Base-by-base conservation (phyloP, 768 basidiomycete genomes). In the Imleria badia region DNA sequence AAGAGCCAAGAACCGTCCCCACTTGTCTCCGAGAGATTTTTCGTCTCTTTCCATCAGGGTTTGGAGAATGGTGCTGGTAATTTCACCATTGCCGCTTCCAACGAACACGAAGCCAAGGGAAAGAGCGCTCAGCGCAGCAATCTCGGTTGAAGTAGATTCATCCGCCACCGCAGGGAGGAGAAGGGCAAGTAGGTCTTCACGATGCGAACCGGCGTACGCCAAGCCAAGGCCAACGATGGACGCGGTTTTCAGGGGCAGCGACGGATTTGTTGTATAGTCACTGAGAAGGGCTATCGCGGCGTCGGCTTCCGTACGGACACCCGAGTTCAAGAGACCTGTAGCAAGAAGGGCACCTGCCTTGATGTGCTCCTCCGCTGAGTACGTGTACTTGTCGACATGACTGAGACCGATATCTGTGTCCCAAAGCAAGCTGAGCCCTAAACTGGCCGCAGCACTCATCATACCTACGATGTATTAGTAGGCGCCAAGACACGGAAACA, bases 311-410 rank as follows among this genome's bases (percentile, higher is more conserved):
- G 92, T 91, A 46, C 92, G 86, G 13, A 98, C 86, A 52, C 89
- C 86, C 23, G 85, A 84, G 71, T 94, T 94, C 33, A 98, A 78
- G 56, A 98, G 86, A 56, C 97, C 97, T 12, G 89, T 98, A 0
- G 96, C 97, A 31, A 99, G 82, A 45, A 98, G 82, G 12, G 96
- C 94, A 44, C 97, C 97, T 33, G 95, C 91, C 84, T 98, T 98
- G 80, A 98, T 98, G 71, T 94, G 81, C 69, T 99, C 97, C 62
- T 99, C 97, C 1, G 90, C 75, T 0, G 93, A 94, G 68, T 98
- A 98, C 22, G 95, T 92, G 75, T 98, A 98, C 72, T 93, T 97
- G 77, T 99, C 97, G 61, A 98, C 87, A 60, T 96, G 93, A 65
- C 85, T 87, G 38, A 98, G 79, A 63, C 97, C 97, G 52, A 90